Conservation (phyloP, 2,329 filamentous ascomycete species). For the Diaporthe nobilis region DNA sequence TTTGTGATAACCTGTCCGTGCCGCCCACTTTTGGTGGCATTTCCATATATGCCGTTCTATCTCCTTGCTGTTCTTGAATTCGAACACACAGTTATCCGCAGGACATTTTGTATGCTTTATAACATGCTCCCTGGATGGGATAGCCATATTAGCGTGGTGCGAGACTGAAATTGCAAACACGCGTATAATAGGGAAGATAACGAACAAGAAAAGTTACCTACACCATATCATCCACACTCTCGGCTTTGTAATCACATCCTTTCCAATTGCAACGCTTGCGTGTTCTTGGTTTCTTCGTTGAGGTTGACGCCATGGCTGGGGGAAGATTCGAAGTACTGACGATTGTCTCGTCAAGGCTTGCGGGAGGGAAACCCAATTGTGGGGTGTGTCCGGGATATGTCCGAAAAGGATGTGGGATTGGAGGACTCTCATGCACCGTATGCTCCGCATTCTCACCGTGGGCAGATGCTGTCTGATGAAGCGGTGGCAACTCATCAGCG, state of each 20-base stretch:
- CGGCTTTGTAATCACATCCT: neutral
- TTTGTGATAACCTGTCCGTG: neutral
- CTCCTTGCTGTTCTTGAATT: neutral
- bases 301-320: neutral
- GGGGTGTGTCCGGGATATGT: no score
- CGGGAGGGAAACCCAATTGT: neutral
- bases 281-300: neutral
- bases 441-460: conserved; percentile 6
- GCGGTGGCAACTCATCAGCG: neutral
- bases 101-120: neutral
- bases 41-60: neutral
- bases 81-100: neutral
- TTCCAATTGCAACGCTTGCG: neutral
- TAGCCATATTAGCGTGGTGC: neutral
- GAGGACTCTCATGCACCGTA: neutral
- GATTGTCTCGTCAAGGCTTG: neutral
- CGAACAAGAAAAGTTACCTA: neutral
- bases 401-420: neutral
- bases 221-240: neutral
- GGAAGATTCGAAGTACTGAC: neutral
- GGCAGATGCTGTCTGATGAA: neutral
- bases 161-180: no score
- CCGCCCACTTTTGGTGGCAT: neutral
- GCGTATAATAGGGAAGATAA: no score
- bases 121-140: neutral